Evolutionary conservation across 805 yeast species (phyloP), one percentile per base, ranked within the genome.

Genomic region (Lipomyces anomalus): DNA sequence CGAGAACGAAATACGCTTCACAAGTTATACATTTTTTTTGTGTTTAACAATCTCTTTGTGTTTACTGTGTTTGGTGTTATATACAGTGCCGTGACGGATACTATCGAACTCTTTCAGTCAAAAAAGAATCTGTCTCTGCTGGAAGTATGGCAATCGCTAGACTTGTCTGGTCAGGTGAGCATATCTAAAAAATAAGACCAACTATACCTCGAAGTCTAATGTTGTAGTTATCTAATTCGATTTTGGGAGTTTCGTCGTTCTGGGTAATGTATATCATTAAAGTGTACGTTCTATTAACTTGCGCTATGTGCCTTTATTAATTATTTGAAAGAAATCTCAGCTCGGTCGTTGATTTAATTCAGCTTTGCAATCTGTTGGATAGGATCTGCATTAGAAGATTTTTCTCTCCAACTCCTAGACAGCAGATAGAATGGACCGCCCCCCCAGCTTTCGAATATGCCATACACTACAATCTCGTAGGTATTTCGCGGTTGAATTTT

Each of bases 261-360:
- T 67, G 71, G 71, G 68, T 67, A 22, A 61, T 66, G 65, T 67
- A 66, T 49, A 45, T 66, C 4, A 42, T 67, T 17, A 57, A 65
- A 18, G 61, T 61, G 11, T 55, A 62, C 26, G 29, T 66, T 11
- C 67, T n/a, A 26, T 9, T 26, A 26, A 13, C 13, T 26, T 26
- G 30, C 13, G 11, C 11, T 13, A 13, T 13, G 30, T 26, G 30
- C 30, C n/a, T n/a, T n/a, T n/a, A n/a, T n/a, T n/a, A n/a, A n/a
- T n/a, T 26, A 26, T 9, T 13, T 13, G 30, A 13, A 60, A 11
- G 50, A 13, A 30, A 20, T 13, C 18, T 23, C 20, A 16, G 51
- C 11, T 18, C 63, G 5, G 47, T 62, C 20, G 42, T 64, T 3
- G 63, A 59, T 38, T 46, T 66, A 5, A 49, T 66, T 11, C 69